These are phyloP conservation scores for Aphanomyces invadans DNA, from an alignment of 352 stramenopile genomes.

Conservation along the genomic window DNA sequence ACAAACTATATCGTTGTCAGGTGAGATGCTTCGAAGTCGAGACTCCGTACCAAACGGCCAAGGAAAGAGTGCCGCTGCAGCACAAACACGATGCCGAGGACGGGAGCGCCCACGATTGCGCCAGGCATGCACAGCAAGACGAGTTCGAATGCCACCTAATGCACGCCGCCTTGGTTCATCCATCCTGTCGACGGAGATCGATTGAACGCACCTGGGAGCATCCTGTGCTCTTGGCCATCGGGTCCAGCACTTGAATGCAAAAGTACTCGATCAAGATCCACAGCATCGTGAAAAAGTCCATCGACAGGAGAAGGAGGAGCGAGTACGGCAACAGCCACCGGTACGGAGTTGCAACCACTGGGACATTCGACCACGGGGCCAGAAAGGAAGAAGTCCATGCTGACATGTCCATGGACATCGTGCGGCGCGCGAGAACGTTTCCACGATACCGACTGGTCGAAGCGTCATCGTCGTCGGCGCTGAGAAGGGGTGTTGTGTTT, in stretches of 20 bases:
- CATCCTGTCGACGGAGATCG: neutral
- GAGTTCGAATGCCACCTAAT: slow-evolving; percentile 49
- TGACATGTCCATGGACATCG: slow-evolving; percentile 30
- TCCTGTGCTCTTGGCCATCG: slow-evolving; percentile 51
- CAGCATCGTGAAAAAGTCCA: slow-evolving; percentile 55
- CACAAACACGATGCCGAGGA: slow-evolving; percentile 66
- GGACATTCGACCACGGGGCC: slow-evolving; percentile 49
- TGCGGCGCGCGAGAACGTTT: slow-evolving; percentile 28
- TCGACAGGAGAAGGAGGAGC: slow-evolving; percentile 57
- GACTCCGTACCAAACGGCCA: slow-evolving; percentile 57
- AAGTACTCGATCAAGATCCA: slow-evolving; percentile 80
- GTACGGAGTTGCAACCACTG: slow-evolving; percentile 14
- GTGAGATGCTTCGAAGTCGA: too few species aligned
- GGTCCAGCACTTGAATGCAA: slow-evolving; percentile 79
- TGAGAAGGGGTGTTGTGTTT: neutral
- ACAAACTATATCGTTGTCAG: slow-evolving; percentile 29
- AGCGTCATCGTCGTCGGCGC: neutral
- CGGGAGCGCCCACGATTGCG: slow-evolving; percentile 47
- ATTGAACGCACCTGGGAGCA: slow-evolving; percentile 57
- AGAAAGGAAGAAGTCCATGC: slow-evolving; percentile 45
- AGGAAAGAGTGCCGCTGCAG: slow-evolving; percentile 65
- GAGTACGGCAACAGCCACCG: slow-evolving; percentile 38
- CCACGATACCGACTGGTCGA: slow-evolving; percentile 10
- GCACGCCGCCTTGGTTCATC: neutral
- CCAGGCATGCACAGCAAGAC: slow-evolving; percentile 52